phyloP scores from a whole-genome alignment of 768 basidiomycete species.

The Austroboletus eburneus region DNA sequence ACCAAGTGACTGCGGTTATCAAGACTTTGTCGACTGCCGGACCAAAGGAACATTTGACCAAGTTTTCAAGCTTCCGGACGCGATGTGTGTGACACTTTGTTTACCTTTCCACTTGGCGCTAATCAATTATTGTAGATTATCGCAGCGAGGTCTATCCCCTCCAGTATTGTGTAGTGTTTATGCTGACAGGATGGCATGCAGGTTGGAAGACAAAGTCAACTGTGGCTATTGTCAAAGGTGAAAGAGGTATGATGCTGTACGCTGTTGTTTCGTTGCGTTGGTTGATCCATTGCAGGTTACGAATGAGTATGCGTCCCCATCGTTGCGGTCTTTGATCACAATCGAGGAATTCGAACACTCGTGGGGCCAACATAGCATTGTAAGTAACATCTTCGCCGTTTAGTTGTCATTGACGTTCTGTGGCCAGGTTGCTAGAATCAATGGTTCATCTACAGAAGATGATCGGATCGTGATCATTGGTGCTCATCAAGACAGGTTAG shows the following conservation, averaged over 20 bases:
- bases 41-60: conserved; percentile 57
- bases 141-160: conserved; percentile 60
- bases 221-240: conserved; percentile 71
- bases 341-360: conserved; percentile 71
- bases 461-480: conserved; percentile 64
- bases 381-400: conserved; percentile 29
- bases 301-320: conserved; percentile 50
- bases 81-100: conserved; percentile 48
- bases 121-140: conserved; percentile 45
- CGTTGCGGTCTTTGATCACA: conserved; percentile 53
- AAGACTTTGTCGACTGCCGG: conserved; percentile 64
- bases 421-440: conserved; percentile 66
- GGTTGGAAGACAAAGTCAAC: conserved; percentile 74
- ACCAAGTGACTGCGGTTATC: conserved; percentile 55
- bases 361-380: conserved; percentile 84
- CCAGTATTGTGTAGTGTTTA: background rate
- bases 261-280: conserved; percentile 3
- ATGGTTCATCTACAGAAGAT: conserved; percentile 60
- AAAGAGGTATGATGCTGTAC: conserved; percentile 46
- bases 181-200: conserved; percentile 28
- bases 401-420: conserved; percentile 2
- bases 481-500: conserved; percentile 81
- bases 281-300: conserved; percentile 49
- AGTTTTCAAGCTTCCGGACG: conserved; percentile 69
- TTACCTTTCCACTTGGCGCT: background rate